Evolutionary conservation across 495 filamentous ascomycete species (phyloP), one percentile per base, ranked within the genome.

Genomic region (Neurospora pannonica): DNA sequence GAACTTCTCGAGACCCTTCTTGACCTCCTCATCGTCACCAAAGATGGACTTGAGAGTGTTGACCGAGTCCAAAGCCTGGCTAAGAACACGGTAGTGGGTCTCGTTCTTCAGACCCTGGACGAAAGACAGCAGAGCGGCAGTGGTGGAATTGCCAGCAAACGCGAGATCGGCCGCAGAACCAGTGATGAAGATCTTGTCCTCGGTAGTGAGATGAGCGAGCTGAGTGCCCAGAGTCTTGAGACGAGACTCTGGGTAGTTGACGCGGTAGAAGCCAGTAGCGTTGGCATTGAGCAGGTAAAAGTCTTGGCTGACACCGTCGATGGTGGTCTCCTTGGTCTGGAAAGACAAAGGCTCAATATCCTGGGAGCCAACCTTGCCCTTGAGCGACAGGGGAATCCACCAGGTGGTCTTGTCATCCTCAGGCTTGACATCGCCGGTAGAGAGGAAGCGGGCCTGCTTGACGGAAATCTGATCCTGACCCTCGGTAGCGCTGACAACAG

Each of bases 201-300:
- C 90, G 28, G 91, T 89, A 73, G 89, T 92, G 48, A 99, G 85
- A 42, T 90, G 87, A 73, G 91, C 85, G 46, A 91, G 89, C 67
- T 91, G 89, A 69, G 90, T 87, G 70, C 95, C 92, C 43, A 99
- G 91, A 80, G 93, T 91, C 21, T 86, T 88, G 40, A 99, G 88
- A 24, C 94, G 89, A 38, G 86, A 85, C 62, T 93, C 90, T 11
- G 96, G 92, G 77, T 97, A 97, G 81, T 97, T 97, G 36, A 94
- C 96, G 60, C 95, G 87, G 81, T 97, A 99, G 84, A 98, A 97
- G 15, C 94, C 96, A 70, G 90, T 91, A 71, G 95, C 92, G 71
- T 94, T 88, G 72, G 89, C 88, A 82, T 99, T 99, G 76, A 98
- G 84, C 85, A 97, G 97, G 82, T 98, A 99, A 78, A 97, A 97